Evolutionary conservation across 129 eudicot species (phyloP), one percentile per base, ranked within the genome.

Genomic region (Lonicera japonica): DNA sequence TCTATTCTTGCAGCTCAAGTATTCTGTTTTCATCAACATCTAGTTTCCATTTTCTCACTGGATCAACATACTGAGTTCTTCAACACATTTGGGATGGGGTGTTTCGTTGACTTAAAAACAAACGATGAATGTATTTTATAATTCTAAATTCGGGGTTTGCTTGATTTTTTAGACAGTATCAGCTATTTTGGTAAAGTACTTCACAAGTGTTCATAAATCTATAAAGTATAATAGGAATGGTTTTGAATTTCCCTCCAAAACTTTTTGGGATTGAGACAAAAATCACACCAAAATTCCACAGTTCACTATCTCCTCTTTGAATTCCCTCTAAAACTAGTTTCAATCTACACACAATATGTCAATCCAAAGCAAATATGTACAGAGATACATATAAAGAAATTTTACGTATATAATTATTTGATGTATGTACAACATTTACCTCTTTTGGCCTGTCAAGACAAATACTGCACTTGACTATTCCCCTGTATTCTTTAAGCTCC

Each of bases 361-460:
- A 34, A 25, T 13, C 1, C 47, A 22, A 15, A 23, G 50, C 36
- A 29, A 29, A 29, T 2, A 6, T 29, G 6, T 29, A 29, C 6
- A 29, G 36, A 29, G 4, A 56, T 58, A 20, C 43, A 57, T 13
- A 13, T 21, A 15, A 58, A 47, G n/a, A n/a, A n/a, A n/a, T n/a
- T n/a, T n/a, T n/a, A n/a, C n/a, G n/a, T n/a, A n/a, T n/a, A n/a
- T n/a, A n/a, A n/a, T n/a, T n/a, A n/a, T n/a, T n/a, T n/a, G n/a
- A n/a, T n/a, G 14, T 16, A 10, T 25, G 47, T 16, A 20, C 2
- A 25, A 57, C 1, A 25, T 8, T 38, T 78, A 88, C 99, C 99
- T 94, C 99, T 79, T 94, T 94, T 51, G 84, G 91, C 75, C 89
- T 77, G 58, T 88, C 99, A 58, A 73, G 89, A 80, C 99, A 94